Evolutionary conservation across 208 protist species (phyloP).

Genomic region (Trypanosoma cruzi): DNA sequence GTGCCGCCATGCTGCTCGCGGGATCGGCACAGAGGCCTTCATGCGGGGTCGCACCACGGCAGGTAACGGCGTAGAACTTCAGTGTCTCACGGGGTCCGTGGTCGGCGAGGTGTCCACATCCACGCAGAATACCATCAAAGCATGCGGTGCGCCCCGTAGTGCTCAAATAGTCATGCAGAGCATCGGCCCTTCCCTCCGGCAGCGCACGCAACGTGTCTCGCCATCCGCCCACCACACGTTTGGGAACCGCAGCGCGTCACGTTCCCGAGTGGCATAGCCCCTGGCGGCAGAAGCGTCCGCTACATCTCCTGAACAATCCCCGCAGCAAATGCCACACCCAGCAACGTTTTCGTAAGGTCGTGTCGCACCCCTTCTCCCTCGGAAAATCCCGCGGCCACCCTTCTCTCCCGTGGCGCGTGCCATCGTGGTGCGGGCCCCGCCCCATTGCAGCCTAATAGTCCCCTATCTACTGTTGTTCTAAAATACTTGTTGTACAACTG

Average conservation of each 20-base stretch:
- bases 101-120: conserved; percentile 60
- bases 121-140: conserved; percentile 62
- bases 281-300: neutral
- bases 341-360: too few relatives aligned
- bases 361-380: neutral
- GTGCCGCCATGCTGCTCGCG: conserved; percentile 33
- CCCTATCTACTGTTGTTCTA: neutral
- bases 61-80: conserved; percentile 74
- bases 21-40: conserved; percentile 62
- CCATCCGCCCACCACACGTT: conserved; percentile 59
- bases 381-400: neutral
- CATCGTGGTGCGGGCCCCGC: neutral
- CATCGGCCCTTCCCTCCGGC: conserved; percentile 1
- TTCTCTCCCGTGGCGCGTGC: neutral
- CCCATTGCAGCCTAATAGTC: neutral
- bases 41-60: conserved; percentile 29
- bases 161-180: conserved; percentile 44
- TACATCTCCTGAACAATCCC: neutral
- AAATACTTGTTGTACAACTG: neutral
- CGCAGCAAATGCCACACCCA: neutral
- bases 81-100: conserved; percentile 39
- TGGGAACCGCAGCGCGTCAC: conserved; percentile 26
- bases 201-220: conserved; percentile 32
- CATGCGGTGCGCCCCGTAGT: conserved; percentile 48
- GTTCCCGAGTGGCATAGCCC: neutral